These are phyloP conservation scores for Amesomyces nigricolor DNA, from an alignment of 2,329 filamentous ascomycete genomes.

Conservation along the genomic window DNA sequence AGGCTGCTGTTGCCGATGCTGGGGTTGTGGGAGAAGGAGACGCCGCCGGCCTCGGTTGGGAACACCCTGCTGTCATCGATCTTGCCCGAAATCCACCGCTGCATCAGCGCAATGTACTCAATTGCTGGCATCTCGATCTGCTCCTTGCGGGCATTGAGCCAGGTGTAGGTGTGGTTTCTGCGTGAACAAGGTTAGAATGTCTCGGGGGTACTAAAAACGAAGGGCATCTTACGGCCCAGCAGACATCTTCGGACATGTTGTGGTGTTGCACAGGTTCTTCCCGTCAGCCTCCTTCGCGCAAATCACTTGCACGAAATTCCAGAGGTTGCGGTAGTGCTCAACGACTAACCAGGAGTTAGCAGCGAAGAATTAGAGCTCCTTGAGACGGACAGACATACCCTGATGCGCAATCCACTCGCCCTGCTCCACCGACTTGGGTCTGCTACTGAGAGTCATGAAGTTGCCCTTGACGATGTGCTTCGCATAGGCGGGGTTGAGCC, in stretches of 20 bases:
- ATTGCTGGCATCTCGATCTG: constrained; percentile 75
- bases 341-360: constrained; percentile 52
- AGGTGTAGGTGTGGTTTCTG: constrained; percentile 73
- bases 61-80: constrained; percentile 73
- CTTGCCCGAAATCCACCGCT: constrained; percentile 82
- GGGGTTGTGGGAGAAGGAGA: constrained; percentile 49
- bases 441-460: constrained; percentile 80
- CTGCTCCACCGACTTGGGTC: constrained; percentile 76
- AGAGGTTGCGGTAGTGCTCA: constrained; percentile 75
- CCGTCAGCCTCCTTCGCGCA: constrained; percentile 69
- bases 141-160: constrained; percentile 70
- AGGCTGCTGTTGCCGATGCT: constrained; percentile 46
- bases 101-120: constrained; percentile 78
- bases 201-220: not conserved
- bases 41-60: constrained; percentile 62
- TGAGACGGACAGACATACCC: constrained; percentile 45
- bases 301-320: constrained; percentile 73
- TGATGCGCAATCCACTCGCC: constrained; percentile 87
- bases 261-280: constrained; percentile 67
- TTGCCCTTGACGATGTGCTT: constrained; percentile 83
- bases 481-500: constrained; percentile 61
- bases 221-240: constrained; percentile 62
- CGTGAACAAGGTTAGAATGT: constrained; percentile 12
- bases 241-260: constrained; percentile 76
- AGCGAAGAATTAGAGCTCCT: not conserved